Evolutionary conservation across 805 yeast genomes (phyloP).

Genomic region (Candida fluviatilis): DNA sequence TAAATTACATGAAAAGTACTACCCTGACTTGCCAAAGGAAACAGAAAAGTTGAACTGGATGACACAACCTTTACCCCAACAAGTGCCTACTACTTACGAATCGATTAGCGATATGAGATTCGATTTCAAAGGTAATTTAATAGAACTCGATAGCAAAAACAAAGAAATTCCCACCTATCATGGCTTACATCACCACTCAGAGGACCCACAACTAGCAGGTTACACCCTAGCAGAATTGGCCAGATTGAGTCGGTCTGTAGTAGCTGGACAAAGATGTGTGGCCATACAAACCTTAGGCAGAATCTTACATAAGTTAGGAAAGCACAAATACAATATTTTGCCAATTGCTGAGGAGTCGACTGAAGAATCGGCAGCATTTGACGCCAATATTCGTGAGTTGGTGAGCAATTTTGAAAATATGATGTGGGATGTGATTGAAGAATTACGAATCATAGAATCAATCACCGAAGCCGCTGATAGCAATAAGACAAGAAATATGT

Average conservation of each 20-base stretch:
- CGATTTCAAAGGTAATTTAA: slow-evolving; percentile 79
- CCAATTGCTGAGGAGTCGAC: slow-evolving; percentile 38
- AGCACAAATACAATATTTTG: slow-evolving; percentile 49
- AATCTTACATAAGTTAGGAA: slow-evolving; percentile 74
- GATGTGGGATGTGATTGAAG: slow-evolving; percentile 70
- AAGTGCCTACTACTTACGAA: slow-evolving; percentile 41
- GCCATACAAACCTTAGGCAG: slow-evolving; percentile 88
- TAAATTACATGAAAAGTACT: slow-evolving; percentile 77
- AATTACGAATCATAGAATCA: slow-evolving; percentile 59
- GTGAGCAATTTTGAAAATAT: slow-evolving; percentile 42
- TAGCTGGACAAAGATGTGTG: slow-evolving; percentile 81
- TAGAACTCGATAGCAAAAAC: slow-evolving; percentile 36
- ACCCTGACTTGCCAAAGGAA: slow-evolving; percentile 86
- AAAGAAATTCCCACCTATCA: slow-evolving; percentile 43
- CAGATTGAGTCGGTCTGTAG: slow-evolving; percentile 71
- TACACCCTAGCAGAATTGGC: slow-evolving; percentile 82
- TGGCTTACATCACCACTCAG: slow-evolving; percentile 91
- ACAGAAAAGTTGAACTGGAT: slow-evolving; percentile 87
- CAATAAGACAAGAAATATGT: slow-evolving; percentile 53
- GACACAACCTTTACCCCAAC: slow-evolving; percentile 56
- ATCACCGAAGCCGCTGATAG: slow-evolving; percentile 70
- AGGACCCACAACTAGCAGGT: slow-evolving; percentile 86
- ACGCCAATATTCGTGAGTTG: slow-evolving; percentile 20
- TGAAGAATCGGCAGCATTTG: slow-evolving; percentile 33
- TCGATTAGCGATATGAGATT: slow-evolving; percentile 72